phyloP scores from a whole-genome alignment of 305 asterid genomes.

The Ajuga reptans region DNA sequence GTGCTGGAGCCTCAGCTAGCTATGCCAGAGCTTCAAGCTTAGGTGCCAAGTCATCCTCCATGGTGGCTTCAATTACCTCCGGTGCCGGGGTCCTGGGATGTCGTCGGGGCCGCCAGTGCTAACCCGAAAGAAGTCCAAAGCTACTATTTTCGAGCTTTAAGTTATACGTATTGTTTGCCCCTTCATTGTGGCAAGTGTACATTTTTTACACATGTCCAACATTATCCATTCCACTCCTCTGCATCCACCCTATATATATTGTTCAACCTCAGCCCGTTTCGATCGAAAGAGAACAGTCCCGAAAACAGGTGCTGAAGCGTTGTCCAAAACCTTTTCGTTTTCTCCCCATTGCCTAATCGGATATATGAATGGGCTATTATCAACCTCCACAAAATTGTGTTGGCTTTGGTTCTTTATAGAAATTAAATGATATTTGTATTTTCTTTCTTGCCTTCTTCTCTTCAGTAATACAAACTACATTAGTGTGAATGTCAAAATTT shows the following conservation, averaged over 20 bases:
- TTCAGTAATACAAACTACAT: conserved; percentile 32
- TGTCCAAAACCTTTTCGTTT: conserved; percentile 31
- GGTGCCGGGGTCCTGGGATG: conserved; percentile 75
- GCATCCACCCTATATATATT: conserved; percentile 19
- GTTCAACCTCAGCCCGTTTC: conserved; percentile 62
- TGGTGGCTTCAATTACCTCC: conserved; percentile 62
- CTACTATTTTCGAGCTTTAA: conserved; percentile 16
- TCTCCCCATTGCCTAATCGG: conserved; percentile 21
- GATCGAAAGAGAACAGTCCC: conserved; percentile 23
- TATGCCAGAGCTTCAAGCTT: conserved; percentile 86
- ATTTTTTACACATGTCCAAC: conserved; percentile 54
- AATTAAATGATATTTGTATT: conserved; percentile 30
- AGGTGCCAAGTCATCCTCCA: conserved; percentile 76
- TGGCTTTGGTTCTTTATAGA: conserved; percentile 24
- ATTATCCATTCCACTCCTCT: conserved; percentile 18
- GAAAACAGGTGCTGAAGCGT: conserved; percentile 55
- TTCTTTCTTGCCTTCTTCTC: conserved; percentile 8
- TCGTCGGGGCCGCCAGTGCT: conserved; percentile 69
- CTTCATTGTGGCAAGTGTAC: conserved; percentile 51
- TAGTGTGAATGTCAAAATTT: conserved; percentile 44
- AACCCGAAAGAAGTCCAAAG: conserved; percentile 17
- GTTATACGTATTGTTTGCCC: conserved; percentile 29
- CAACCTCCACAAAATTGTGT: conserved; percentile 27
- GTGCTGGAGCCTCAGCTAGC: conserved; percentile 81
- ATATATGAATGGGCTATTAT: conserved; percentile 1